Conservation (phyloP, 116 monocot genomes). For the Cymodocea nodosa region DNA sequence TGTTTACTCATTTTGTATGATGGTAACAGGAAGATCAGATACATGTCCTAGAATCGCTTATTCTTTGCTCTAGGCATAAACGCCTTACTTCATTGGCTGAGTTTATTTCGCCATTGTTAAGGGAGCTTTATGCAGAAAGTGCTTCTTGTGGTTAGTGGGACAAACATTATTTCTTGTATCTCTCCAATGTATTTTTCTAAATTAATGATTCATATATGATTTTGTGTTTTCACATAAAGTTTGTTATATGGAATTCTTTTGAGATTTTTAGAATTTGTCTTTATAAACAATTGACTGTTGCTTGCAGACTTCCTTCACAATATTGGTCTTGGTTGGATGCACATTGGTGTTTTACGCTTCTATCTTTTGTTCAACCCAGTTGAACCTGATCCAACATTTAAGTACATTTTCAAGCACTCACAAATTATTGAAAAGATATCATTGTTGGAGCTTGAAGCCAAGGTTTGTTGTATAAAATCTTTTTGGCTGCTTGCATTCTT, state of each 20-base stretch:
- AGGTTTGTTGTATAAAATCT: conserved; percentile 31
- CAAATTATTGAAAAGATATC: conserved; percentile 51
- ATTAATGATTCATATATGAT: too few relatives aligned
- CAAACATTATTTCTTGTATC: not conserved
- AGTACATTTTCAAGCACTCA: conserved; percentile 57
- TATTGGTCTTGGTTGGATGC: conserved; percentile 70
- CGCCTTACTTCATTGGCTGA: conserved; percentile 14
- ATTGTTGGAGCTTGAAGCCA: conserved; percentile 58
- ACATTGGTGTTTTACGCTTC: conserved; percentile 70
- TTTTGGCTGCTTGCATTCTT: not conserved
- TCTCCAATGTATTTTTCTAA: not conserved
- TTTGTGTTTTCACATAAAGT: too few relatives aligned
- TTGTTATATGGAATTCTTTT: too few relatives aligned
- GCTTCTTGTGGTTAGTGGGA: conserved; percentile 28
- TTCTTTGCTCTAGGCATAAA: conserved; percentile 2
- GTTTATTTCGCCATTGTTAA: conserved; percentile 42
- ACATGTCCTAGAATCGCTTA: conserved; percentile 1
- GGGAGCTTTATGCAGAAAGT: conserved; percentile 23
- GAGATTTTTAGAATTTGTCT: too few relatives aligned
- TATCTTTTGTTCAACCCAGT: conserved; percentile 36
- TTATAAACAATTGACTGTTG: not conserved
- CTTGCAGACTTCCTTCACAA: conserved; percentile 35
- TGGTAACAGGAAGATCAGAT: conserved; percentile 36
- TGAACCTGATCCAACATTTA: conserved; percentile 55
- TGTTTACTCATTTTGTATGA: not conserved